phyloP scores from a whole-genome alignment of 2,329 filamentous ascomycete genomes.

The Neofusicoccum sp. region DNA sequence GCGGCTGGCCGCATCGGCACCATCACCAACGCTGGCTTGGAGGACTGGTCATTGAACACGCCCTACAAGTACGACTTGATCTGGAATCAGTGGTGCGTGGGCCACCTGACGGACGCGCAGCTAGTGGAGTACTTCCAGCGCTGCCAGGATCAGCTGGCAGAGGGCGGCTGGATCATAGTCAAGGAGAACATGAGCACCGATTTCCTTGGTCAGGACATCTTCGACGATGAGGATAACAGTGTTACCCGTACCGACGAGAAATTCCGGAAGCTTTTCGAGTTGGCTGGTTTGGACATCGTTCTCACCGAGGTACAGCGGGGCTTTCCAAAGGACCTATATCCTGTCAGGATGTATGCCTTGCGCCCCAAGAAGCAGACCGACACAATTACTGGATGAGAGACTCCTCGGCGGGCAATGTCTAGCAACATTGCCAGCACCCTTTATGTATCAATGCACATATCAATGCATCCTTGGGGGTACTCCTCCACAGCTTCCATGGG shows the following conservation, averaged over 20 bases:
- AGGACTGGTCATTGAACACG: slow-evolving; percentile 60
- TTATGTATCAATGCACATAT: too few relatives aligned
- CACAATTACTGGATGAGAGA: not conserved
- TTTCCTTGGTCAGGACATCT: slow-evolving; percentile 60
- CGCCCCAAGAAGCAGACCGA: slow-evolving; percentile 43
- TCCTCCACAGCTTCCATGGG: too few relatives aligned
- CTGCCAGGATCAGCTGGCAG: slow-evolving; percentile 42
- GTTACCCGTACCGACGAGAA: slow-evolving; percentile 75
- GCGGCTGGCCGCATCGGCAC: slow-evolving; percentile 54
- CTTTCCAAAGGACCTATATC: slow-evolving; percentile 66
- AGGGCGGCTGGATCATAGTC: slow-evolving; percentile 61
- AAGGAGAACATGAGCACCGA: slow-evolving; percentile 75
- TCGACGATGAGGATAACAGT: slow-evolving; percentile 71
- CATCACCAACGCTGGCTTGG: slow-evolving; percentile 71
- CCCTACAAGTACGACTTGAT: slow-evolving; percentile 68
- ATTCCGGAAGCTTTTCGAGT: slow-evolving; percentile 66
- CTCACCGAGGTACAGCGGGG: slow-evolving; percentile 71
- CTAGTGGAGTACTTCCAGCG: slow-evolving; percentile 64
- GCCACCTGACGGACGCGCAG: slow-evolving; percentile 74
- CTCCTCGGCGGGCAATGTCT: too few relatives aligned
- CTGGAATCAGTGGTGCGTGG: slow-evolving; percentile 89
- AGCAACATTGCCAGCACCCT: too few relatives aligned
- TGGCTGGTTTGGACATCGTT: slow-evolving; percentile 67
- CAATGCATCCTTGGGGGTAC: too few relatives aligned
- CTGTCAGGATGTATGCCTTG: slow-evolving; percentile 76